Base-by-base conservation (phyloP, 768 basidiomycete genomes). In the Psilocybe azurescens region DNA sequence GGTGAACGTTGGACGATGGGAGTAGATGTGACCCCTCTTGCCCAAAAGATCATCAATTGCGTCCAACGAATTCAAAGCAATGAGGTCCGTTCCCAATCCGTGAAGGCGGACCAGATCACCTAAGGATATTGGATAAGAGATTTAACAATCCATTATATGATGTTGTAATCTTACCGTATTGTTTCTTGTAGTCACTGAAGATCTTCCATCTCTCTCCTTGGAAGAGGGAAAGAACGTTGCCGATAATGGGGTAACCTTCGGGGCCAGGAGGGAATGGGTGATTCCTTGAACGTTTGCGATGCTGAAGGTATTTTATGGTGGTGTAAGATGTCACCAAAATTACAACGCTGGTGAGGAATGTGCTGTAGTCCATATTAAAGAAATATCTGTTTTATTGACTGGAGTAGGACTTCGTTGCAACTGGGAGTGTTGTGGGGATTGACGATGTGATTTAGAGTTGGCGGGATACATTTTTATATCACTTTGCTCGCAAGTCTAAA, bases 21-120 rank as follows among this genome's bases (percentile, higher is more conserved):
- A 63, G 20, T 63, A 58, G 8, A 48, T 58, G 29, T 58, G 49
- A 6, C 61, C 56, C 14, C 61, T 30, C 33, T 58, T 58, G 32
- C 52, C 56, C 24, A 63, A 48, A 20, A 63, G 50, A 24, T 63
- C 61, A 38, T 63, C 61, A 53, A 63, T 63, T 11, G 48, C 56
- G 24, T 63, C 29, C 20, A 54, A 24, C 28, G 56, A 63, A 36
- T 63, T 58, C 33, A 63, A 48, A 33, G 57, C 30, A 28, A 63
- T 14, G 28, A 63, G 44, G 20, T 58, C 41, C 30, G 47, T 46
- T 47, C 61, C 61, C 9, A 58, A n/a, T 44, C 61, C 61, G 41
- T 63, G 61, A 58, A 63, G 56, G 33, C 51, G 57, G 28, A 63
- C 36, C n/a, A 63, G 24, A 39, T 63, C 52, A 32, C 61, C 61